These are phyloP conservation scores for Chrysoporthe cubensis DNA, from an alignment of 2,329 filamentous ascomycete species.

Conservation along the genomic window DNA sequence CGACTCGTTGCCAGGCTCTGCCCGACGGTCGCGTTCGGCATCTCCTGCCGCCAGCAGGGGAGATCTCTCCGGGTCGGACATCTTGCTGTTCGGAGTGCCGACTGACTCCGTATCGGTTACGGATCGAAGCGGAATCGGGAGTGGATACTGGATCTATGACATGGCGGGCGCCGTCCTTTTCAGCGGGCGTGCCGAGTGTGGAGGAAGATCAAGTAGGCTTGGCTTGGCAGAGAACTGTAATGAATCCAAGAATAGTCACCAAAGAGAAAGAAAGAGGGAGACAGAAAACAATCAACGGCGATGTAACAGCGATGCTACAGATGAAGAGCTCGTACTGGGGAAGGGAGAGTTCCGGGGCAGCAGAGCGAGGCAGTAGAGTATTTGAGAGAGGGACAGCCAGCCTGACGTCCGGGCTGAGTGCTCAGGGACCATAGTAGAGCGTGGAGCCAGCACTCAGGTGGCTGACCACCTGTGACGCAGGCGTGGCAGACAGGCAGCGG, in stretches of 20 bases:
- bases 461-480: not conserved
- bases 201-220: not conserved
- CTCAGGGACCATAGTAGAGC: not conserved
- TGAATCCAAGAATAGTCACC: not conserved
- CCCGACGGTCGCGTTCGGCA: constrained; percentile 34
- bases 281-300: not conserved
- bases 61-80: constrained; percentile 51
- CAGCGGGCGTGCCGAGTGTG: constrained; percentile 12
- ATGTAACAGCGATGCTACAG: not conserved
- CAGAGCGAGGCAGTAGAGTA: not conserved
- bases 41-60: constrained; percentile 47
- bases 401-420: not conserved
- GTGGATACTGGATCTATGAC: constrained; percentile 9
- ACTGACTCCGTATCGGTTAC: constrained; percentile 4
- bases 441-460: not conserved
- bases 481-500: not conserved
- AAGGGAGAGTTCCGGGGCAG: not conserved
- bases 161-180: constrained; percentile 19
- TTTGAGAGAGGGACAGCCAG: not conserved
- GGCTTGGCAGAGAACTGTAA: not conserved
- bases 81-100: constrained; percentile 31
- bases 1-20: constrained; percentile 44
- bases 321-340: not conserved
- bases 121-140: not conserved
- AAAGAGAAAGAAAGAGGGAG: not conserved